Evolutionary conservation across 345 rosid species (phyloP).

Genomic region (Odontarrhena argentea): DNA sequence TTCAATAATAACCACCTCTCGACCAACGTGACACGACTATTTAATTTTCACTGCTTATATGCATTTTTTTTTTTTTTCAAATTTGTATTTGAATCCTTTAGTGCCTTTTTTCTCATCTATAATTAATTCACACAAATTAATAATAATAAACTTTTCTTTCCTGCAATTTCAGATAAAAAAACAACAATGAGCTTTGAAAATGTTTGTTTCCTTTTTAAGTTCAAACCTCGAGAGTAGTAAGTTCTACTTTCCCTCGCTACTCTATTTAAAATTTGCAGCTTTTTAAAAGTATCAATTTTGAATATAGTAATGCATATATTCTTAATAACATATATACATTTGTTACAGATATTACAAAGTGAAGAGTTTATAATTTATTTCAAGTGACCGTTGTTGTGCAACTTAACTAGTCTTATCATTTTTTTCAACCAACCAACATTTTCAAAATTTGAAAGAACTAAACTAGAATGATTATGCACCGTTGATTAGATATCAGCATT

Average conservation of each 20-base stretch:
- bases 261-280: constrained; percentile 29
- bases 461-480: neutral
- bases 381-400: too few relatives aligned
- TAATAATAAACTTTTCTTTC: neutral
- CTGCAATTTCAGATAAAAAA: neutral
- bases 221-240: constrained; percentile 14
- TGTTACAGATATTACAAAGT: neutral
- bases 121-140: neutral
- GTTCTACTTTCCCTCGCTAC: constrained; percentile 35
- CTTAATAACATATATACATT: neutral
- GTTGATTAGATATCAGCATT: neutral
- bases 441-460: too few relatives aligned
- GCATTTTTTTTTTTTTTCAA: neutral
- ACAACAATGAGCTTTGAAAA: neutral
- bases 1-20: constrained; percentile 29
- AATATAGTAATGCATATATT: neutral
- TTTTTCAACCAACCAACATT: neutral
- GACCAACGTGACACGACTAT: constrained; percentile 25
- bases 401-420: too few relatives aligned
- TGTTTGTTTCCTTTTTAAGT: constrained; percentile 15
- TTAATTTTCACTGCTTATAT: constrained; percentile 10
- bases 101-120: neutral
- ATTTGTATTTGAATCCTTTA: neutral
- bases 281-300: neutral
- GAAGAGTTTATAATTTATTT: too few relatives aligned